phyloP scores from a whole-genome alignment of 208 protist species.

The Sergeia podlipaevii region DNA sequence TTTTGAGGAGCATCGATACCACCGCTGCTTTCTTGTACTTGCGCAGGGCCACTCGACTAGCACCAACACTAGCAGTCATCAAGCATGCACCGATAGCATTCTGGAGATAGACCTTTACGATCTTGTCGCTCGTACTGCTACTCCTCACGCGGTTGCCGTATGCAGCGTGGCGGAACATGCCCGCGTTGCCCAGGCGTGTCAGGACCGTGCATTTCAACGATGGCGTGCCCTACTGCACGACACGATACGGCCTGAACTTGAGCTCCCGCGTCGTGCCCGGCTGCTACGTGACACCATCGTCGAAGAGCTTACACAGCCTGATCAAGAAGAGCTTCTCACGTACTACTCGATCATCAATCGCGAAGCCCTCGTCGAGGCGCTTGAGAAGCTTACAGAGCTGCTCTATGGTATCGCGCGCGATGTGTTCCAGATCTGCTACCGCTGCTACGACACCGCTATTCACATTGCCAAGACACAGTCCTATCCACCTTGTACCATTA shows the following conservation, averaged over 20 bases:
- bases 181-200: conserved; percentile 6
- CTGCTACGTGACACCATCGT: conserved; percentile 53
- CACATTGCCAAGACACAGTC: neutral
- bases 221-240: neutral
- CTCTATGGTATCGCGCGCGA: conserved; percentile 9
- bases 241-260: conserved; percentile 8
- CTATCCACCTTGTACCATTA: neutral
- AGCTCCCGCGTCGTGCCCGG: conserved; percentile 39
- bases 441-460: conserved; percentile 25
- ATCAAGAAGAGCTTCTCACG: conserved; percentile 12
- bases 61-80: too few relatives aligned
- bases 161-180: conserved; percentile 2
- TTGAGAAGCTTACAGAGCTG: conserved; percentile 17
- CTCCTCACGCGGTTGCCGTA: neutral
- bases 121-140: conserved; percentile 4
- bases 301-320: conserved; percentile 38
- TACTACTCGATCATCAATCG: conserved; percentile 37
- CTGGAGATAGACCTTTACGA: too few relatives aligned
- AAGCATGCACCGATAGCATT: too few relatives aligned
- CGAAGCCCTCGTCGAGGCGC: conserved; percentile 20
- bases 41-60: too few relatives aligned
- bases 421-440: conserved; percentile 28
- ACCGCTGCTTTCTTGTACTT: too few relatives aligned
- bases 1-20: too few relatives aligned
- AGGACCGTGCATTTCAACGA: neutral